Evolutionary conservation across 495 filamentous ascomycete genomes (phyloP), one percentile per base, ranked within the genome.

Genomic region (Chaetomium tenue): DNA sequence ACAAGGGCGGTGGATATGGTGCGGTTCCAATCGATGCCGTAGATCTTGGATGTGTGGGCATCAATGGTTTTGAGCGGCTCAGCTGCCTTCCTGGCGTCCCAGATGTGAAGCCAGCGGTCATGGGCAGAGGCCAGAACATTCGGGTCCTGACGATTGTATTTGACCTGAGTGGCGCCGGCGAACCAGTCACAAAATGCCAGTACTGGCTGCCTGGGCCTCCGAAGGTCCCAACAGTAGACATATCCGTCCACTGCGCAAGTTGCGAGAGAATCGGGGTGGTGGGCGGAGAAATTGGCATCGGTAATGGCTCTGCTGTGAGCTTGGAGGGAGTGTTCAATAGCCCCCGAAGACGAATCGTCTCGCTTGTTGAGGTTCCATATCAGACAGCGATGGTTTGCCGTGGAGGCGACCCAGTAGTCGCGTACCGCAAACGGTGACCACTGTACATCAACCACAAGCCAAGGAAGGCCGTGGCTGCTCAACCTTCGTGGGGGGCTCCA

Each of bases 361-460:
- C 82, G 79, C 78, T 95, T 85, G 47, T 86, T 89, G 68, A 98
- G 79, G 72, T 97, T 98, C 93, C 92, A 97, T 11, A 98, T 91
- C 56, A 98, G 81, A 25, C 93, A 94, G 72, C 95, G 95, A 72
- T 96, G 92, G 70, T 97, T 97, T 30, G 91, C 91, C 3, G 93
- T 96, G 51, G 91, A 96, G 26, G 89, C 91, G 25, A 98, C 90
- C 93, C 93, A 97, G 68, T 90, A 91, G 69, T 96, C 89, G 52
- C 93, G 85, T 9, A 86, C 86, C 12, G 92, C 89, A 68, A 97
- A 96, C 16, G 93, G 93, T 6, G 91, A 96, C 93, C 93, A 98
- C 76, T 98, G 93, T 47, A 98, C 93, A 75, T 98, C 93, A n/a
- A 93, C 91, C 5, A 98, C 93, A 58, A 95, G 87, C 91, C 93